These are phyloP conservation scores for Harringtonia aguacate DNA, from an alignment of 2,329 filamentous ascomycete genomes.

Conservation along the genomic window DNA sequence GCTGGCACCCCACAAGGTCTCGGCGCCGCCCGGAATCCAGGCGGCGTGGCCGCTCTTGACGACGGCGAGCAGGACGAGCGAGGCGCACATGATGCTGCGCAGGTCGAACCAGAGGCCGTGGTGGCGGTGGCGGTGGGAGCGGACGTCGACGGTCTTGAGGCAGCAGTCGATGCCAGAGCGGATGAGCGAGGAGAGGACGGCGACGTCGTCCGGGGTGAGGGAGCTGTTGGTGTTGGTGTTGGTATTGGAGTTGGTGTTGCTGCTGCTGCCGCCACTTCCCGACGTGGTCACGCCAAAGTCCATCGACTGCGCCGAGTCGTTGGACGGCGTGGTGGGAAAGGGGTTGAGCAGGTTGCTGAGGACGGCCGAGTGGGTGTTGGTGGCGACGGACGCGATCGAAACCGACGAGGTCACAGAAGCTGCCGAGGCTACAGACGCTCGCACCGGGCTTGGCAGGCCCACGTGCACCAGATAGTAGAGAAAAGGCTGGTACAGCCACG, in stretches of 20 bases:
- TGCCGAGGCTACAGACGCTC: too few species aligned
- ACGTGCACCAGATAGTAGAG: neutral
- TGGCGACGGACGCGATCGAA: neutral
- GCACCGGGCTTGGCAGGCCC: too few species aligned
- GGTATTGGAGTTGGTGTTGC: neutral
- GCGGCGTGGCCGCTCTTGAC: neutral
- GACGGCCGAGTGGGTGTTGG: neutral
- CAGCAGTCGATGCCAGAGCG: neutral
- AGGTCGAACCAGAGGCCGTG: conserved; percentile 1
- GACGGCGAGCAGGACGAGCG: neutral
- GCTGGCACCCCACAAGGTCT: neutral
- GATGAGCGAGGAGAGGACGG: neutral
- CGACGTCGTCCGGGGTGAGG: neutral
- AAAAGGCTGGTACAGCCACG: neutral
- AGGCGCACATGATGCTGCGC: neutral
- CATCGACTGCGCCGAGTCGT: too few species aligned
- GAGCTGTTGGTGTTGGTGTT: neutral
- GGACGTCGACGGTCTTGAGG: neutral
- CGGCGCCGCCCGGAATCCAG: neutral
- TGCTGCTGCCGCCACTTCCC: too few species aligned
- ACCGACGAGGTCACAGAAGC: neutral
- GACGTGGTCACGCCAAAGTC: neutral
- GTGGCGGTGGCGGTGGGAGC: neutral
- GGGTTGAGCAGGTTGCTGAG: neutral
- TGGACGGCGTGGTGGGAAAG: neutral